phyloP scores from a whole-genome alignment of 1,284 basidiomycete genomes.

The Papiliotrema fonsecae region DNA sequence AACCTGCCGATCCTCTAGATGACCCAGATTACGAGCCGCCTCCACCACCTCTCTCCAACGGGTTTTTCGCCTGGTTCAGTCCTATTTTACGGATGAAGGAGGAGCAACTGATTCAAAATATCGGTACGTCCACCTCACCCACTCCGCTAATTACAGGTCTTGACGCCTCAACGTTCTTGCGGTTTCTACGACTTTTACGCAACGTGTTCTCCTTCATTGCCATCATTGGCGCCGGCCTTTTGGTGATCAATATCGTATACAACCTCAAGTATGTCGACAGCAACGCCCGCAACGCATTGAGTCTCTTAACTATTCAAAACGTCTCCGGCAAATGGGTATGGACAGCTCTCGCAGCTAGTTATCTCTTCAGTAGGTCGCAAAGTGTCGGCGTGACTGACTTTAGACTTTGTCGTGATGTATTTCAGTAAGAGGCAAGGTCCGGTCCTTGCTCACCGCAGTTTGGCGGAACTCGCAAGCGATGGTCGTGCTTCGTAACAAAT shows the following conservation, averaged over 20 bases:
- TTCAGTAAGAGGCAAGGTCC: constrained; percentile 15
- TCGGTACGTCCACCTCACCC: constrained; percentile 55
- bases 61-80: constrained; percentile 80
- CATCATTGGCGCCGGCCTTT: constrained; percentile 62
- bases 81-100: constrained; percentile 81
- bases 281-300: constrained; percentile 55
- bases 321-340: constrained; percentile 64
- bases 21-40: constrained; percentile 43
- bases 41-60: constrained; percentile 64
- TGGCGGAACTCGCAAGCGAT: constrained; percentile 71
- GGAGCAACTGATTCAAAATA: constrained; percentile 78
- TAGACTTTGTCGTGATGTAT: constrained; percentile 39
- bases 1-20: constrained; percentile 24
- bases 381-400: neutral
- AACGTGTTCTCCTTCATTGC: constrained; percentile 61
- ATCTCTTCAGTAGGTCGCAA: constrained; percentile 58
- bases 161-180: constrained; percentile 87
- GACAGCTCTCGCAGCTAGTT: constrained; percentile 68
- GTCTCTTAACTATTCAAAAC: constrained; percentile 72
- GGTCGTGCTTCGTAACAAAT: constrained; percentile 50
- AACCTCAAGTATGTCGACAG: constrained; percentile 60
- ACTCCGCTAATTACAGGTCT: constrained; percentile 53
- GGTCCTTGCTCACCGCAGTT: constrained; percentile 31
- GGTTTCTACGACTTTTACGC: constrained; percentile 83
- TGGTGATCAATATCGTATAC: constrained; percentile 61